Base-by-base conservation (phyloP, 75 land plant genomes). In the Pinus albicaulis region DNA sequence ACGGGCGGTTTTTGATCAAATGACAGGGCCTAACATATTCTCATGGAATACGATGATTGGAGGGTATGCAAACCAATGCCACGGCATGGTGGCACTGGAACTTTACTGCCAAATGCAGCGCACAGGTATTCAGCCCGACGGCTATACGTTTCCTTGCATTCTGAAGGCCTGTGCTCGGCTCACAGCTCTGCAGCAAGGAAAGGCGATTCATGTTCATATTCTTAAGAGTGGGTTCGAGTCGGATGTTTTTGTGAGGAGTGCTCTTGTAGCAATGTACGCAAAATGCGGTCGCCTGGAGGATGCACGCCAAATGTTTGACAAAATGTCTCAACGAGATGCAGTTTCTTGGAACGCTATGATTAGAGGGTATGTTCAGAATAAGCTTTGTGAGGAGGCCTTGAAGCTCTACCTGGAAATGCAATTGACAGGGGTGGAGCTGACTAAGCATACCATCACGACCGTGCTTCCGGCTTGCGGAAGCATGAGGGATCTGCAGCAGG, bases 381-480 rank as follows among this genome's bases (percentile, higher is more conserved):
- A 26, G 17, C 20, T 23, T 26, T 55, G 20, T 5, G 13, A 11
- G 23, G 53, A 52, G 36, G 68, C 82, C 48, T 25, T 74, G 56
- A 24, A 38, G 25, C 44, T 34, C 16, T 80, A 76, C 24, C 16
- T 24, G 11, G 25, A 44, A 24, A 76, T 80, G 79, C 80, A n/a
- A 19, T 28, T 25, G 57, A 16, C 57, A 22, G 77, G 59, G 41
- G 22, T 78, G 12, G 12, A 52, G 41, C 78, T 71, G 26, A 48
- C 53, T 48, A 48, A 48, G 53, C 53, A 48, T 10, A 77, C 79
- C 3, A 57, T 82, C 20, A 77, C 76, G 20, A 63, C 63, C 66
- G 70, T 74, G 57, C 81, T 84, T 44, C 74, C 71, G 63, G 83
- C 89, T 48, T 87, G 89, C 69, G 78, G 73, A 15, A 55, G 78